These are phyloP conservation scores for Hypoxylon perforatum DNA, from an alignment of 495 filamentous ascomycete genomes.

Conservation along the genomic window DNA sequence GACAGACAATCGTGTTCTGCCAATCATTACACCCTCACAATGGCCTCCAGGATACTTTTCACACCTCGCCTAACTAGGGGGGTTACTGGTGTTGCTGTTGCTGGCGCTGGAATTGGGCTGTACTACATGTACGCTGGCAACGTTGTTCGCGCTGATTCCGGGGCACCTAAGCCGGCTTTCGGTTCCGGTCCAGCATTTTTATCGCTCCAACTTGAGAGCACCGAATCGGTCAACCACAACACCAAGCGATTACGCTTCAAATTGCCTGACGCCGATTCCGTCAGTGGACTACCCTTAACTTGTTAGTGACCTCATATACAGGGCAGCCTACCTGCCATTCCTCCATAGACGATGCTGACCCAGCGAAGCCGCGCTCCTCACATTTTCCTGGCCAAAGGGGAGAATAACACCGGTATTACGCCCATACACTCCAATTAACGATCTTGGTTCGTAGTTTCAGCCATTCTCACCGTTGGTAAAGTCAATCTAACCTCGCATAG, in stretches of 20 bases:
- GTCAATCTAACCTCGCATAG: slow-evolving; percentile 41
- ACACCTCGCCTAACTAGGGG: slow-evolving; percentile 13
- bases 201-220: slow-evolving; percentile 58
- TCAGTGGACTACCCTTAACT: slow-evolving; percentile 64
- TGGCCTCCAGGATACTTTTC: slow-evolving; percentile 19
- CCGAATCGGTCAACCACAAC: slow-evolving; percentile 71
- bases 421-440: slow-evolving; percentile 70
- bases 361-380: slow-evolving; percentile 63
- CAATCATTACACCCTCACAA: neutral
- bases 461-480: neutral
- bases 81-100: slow-evolving; percentile 21
- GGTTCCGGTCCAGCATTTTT: slow-evolving; percentile 46
- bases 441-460: slow-evolving; percentile 53
- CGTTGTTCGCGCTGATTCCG: slow-evolving; percentile 40
- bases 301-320: slow-evolving; percentile 52
- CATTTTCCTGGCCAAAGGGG: slow-evolving; percentile 63
- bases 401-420: slow-evolving; percentile 64
- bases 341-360: slow-evolving; percentile 9
- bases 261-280: slow-evolving; percentile 60
- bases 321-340: neutral
- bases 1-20: too few relatives aligned
- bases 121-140: slow-evolving; percentile 38
- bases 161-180: slow-evolving; percentile 36
- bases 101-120: slow-evolving; percentile 32
- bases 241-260: slow-evolving; percentile 73